Evolutionary conservation across 2,329 filamentous ascomycete genomes (phyloP), one percentile per base, ranked within the genome.

Genomic region (Sarocladium brachiariae): DNA sequence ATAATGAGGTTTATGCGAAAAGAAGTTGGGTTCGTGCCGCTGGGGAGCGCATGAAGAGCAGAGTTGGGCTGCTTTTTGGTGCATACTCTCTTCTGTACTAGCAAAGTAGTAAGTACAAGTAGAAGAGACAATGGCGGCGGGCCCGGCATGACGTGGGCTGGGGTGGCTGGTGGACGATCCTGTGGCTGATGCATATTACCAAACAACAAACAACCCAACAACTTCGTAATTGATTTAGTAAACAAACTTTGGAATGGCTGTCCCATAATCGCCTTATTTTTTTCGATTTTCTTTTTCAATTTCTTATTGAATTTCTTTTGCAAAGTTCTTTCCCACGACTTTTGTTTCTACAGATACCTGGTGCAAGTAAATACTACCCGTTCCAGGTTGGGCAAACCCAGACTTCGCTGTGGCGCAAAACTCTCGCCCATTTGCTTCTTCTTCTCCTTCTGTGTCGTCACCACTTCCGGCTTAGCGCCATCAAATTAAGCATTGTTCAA

Each of bases 91-190:
- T n/a, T n/a, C n/a, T n/a, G n/a, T n/a, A n/a, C n/a, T n/a, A n/a
- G n/a, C n/a, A n/a, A n/a, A n/a, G n/a, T n/a, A n/a, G n/a, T n/a
- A n/a, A n/a, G n/a, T n/a, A n/a, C n/a, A n/a, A n/a, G n/a, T 25
- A 27, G 39, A 43, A 43, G 39, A 21, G 39, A 43, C 39, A 25
- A 43, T 43, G 21, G 27, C 25, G 43, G 43, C 24, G 25, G 24
- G 43, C 10, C 43, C 25, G 14, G 43, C 43, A 62, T 59, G 59
- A 62, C 58, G 59, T 61, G 58, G 59, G 57, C 55, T 55, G 48
- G 51, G 49, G 56, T 60, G 59, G 59, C 59, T 60, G 54, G 58
- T 57, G n/a, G n/a, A n/a, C n/a, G 51, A 43, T 30, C 21, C 16
- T 33, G 49, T 50, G 35, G 37, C 49, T 50, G 37, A 38, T 50